A percentile compares a stretch with the other conserved stretches of the same genome.
Evolutionary conservation across 1,284 basidiomycete genomes (phyloP).

Genomic region (Singerocomus inundabilis): DNA sequence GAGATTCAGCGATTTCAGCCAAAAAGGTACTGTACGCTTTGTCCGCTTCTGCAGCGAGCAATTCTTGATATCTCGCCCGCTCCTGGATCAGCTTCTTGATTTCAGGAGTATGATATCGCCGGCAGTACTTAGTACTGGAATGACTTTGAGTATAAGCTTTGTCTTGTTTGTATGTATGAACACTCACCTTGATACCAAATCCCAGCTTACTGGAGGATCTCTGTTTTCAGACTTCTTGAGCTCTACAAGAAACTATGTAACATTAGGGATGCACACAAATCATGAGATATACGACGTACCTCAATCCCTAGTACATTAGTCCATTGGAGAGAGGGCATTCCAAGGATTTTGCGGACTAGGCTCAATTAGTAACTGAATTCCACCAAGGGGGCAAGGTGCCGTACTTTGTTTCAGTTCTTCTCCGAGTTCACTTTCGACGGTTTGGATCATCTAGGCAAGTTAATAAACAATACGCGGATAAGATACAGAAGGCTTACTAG

Average conservation of each 20-base stretch:
- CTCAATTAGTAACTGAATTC: constrained; percentile 8
- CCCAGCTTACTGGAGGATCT: constrained; percentile 79
- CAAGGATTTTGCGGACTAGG: constrained; percentile 71
- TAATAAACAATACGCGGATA: not conserved
- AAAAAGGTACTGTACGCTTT: constrained; percentile 72
- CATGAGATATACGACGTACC: constrained; percentile 40
- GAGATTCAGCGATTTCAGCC: constrained; percentile 58
- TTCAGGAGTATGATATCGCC: constrained; percentile 82
- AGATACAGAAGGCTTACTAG: constrained; percentile 31
- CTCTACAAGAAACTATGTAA: constrained; percentile 69
- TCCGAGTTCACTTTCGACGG: constrained; percentile 69
- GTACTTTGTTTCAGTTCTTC: constrained; percentile 74
- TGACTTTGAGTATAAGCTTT: constrained; percentile 8
- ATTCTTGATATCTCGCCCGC: constrained; percentile 77
- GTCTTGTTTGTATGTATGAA: not conserved
- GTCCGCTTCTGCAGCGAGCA: constrained; percentile 64
- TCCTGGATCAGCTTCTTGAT: constrained; percentile 69
- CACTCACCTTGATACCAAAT: constrained; percentile 68
- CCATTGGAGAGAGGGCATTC: constrained; percentile 78
- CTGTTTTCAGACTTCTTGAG: constrained; percentile 72
- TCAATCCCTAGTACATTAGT: constrained; percentile 67
- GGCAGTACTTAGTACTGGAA: constrained; percentile 68
- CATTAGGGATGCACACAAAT: not conserved
- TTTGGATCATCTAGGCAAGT: constrained; percentile 49
- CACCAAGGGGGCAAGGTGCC: constrained; percentile 5